Evolutionary conservation across 2,329 filamentous ascomycete species (phyloP).

Genomic region (Calonectria pteridis): DNA sequence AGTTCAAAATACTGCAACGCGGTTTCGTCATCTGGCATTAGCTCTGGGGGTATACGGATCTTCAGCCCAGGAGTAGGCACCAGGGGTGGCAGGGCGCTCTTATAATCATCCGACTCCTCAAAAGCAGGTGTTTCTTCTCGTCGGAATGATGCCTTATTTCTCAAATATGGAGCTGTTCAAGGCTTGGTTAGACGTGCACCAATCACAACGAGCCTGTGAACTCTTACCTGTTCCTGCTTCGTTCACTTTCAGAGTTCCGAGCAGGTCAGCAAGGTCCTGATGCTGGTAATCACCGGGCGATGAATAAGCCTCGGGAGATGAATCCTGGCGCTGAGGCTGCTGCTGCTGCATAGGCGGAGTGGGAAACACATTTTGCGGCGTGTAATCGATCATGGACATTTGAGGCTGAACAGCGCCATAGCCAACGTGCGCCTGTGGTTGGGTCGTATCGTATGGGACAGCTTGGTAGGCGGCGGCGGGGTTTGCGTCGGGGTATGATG

Average conservation of each 20-base stretch:
- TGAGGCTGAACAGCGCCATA: conserved; percentile 66
- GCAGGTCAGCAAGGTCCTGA: conserved; percentile 80
- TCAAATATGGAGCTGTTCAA: conserved; percentile 82
- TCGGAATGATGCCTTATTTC: conserved; percentile 67
- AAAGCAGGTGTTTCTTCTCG: conserved; percentile 72
- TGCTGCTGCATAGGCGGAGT: conserved; percentile 59
- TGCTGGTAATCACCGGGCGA: conserved; percentile 73
- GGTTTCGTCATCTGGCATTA: conserved; percentile 91
- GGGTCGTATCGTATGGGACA: conserved; percentile 60
- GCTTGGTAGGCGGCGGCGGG: conserved; percentile 59
- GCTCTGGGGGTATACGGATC: conserved; percentile 88
- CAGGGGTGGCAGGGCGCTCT: conserved; percentile 76
- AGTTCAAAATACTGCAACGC: conserved; percentile 88
- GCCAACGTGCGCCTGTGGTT: conserved; percentile 60
- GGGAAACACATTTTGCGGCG: conserved; percentile 63
- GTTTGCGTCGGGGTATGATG: conserved; percentile 61
- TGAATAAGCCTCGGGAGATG: conserved; percentile 65
- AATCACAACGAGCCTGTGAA: conserved; percentile 14
- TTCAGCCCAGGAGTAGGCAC: conserved; percentile 78
- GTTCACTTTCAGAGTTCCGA: conserved; percentile 89
- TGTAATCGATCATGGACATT: conserved; percentile 65
- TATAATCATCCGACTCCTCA: conserved; percentile 80
- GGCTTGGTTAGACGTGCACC: conserved; percentile 15
- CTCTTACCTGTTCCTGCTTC: conserved; percentile 84
- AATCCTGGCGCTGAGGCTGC: conserved; percentile 41